These are phyloP conservation scores for Phlebopus sp. DNA, from an alignment of 1,284 basidiomycete genomes.

Conservation along the genomic window DNA sequence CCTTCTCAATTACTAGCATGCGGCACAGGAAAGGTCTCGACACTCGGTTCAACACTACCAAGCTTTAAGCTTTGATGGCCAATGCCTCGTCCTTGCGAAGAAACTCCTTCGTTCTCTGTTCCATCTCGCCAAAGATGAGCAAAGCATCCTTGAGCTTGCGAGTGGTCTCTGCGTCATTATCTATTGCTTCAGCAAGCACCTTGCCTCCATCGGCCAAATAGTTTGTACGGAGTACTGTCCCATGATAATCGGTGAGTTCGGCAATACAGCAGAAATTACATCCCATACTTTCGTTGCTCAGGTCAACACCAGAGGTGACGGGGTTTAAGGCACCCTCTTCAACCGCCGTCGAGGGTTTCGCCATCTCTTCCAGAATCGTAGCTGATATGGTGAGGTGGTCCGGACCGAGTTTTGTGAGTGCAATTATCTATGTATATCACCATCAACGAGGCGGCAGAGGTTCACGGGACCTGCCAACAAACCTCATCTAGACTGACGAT, in stretches of 20 bases:
- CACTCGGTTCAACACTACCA: too few relatives aligned
- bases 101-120: conserved; percentile 7
- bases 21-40: too few relatives aligned
- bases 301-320: background rate
- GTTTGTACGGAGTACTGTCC: conserved; percentile 2
- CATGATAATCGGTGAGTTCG: background rate
- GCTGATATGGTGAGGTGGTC: conserved; percentile 48
- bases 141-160: conserved; percentile 8
- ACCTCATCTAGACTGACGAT: conserved; percentile 45
- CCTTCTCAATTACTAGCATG: too few relatives aligned
- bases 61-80: too few relatives aligned
- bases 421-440: conserved; percentile 34
- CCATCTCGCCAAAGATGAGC: conserved; percentile 5
- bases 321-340: background rate
- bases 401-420: conserved; percentile 40
- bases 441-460: background rate
- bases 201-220: conserved; percentile 2
- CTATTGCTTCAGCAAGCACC: conserved; percentile 1
- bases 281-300: background rate
- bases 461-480: conserved; percentile 1
- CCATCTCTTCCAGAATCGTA: conserved; percentile 42
- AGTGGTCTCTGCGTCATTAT: conserved; percentile 2
- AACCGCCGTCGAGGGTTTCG: conserved; percentile 8
- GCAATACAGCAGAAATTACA: background rate
- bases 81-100: background rate